Evolutionary conservation across 495 filamentous ascomycete species (phyloP).

Genomic region (Penicillium silybi): DNA sequence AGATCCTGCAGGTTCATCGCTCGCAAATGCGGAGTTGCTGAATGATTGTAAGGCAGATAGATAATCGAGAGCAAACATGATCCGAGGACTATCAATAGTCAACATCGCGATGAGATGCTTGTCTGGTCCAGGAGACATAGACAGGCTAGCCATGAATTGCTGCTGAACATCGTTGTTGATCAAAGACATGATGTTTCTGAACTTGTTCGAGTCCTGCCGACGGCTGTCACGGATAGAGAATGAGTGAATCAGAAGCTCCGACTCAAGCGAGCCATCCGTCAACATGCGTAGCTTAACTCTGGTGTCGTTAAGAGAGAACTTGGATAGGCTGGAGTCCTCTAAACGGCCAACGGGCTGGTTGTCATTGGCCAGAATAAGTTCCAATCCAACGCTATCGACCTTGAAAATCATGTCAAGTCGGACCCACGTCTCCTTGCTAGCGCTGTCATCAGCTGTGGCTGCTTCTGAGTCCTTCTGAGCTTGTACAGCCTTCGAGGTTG

Average conservation of each 20-base stretch:
- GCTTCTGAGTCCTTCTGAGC: conserved; percentile 42
- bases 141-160: conserved; percentile 93
- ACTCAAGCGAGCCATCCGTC: conserved; percentile 86
- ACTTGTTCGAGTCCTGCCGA: conserved; percentile 83
- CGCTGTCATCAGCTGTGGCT: conserved; percentile 57
- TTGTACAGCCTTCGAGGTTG: conserved; percentile 37
- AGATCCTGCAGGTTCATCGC: conserved; percentile 43
- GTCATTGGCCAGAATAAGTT: conserved; percentile 74
- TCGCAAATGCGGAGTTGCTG: conserved; percentile 61
- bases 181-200: conserved; percentile 95
- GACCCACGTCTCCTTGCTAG: conserved; percentile 72
- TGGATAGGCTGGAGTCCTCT: conserved; percentile 80
- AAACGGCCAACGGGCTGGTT: conserved; percentile 71
- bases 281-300: conserved; percentile 92
- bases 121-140: conserved; percentile 82
- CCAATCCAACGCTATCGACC: conserved; percentile 78
- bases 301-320: conserved; percentile 89
- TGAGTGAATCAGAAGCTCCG: conserved; percentile 88
- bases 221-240: conserved; percentile 93
- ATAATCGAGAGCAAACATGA: conserved; percentile 95
- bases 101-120: conserved; percentile 83
- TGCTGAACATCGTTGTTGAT: conserved; percentile 91
- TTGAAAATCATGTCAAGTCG: conserved; percentile 92
- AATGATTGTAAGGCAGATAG: conserved; percentile 86
- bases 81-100: conserved; percentile 90